Percentiles rank a stretch among this genome's conserved stretches.
phyloP scores from a whole-genome alignment of 768 basidiomycete genomes.

The Cantharellus anzutake region DNA sequence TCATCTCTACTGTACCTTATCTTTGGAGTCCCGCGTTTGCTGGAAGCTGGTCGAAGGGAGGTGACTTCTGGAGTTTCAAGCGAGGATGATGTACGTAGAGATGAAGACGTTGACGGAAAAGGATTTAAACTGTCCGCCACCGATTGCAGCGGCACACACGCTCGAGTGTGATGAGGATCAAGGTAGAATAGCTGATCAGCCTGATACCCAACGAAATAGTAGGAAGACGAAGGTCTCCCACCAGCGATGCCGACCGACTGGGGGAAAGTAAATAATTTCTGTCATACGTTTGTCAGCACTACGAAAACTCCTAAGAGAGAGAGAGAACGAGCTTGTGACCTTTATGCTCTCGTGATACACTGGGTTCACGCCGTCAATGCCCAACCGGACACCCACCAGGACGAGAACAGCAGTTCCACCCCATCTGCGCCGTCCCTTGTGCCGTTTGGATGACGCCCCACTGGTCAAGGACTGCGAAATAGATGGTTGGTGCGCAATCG shows the following conservation, averaged over 20 bases:
- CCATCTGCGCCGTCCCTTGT: conserved; percentile 26
- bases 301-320: background rate
- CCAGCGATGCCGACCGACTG: conserved; percentile 96
- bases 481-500: background rate
- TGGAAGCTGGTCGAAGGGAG: conserved; percentile 9
- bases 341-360: conserved; percentile 81
- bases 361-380: conserved; percentile 86
- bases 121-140: background rate
- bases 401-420: conserved; percentile 72
- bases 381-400: conserved; percentile 69
- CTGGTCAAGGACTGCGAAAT: conserved; percentile 6
- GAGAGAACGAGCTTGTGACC: conserved; percentile 18
- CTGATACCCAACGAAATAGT: conserved; percentile 92
- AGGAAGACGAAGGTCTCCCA: conserved; percentile 89
- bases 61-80: background rate
- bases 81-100: background rate
- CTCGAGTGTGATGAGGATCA: conserved; percentile 61
- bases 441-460: too few relatives aligned
- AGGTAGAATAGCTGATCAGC: conserved; percentile 73
- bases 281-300: background rate
- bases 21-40: conserved; percentile 13
- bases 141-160: conserved; percentile 29
- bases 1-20: background rate
- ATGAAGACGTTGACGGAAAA: background rate
- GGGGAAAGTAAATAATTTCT: conserved; percentile 82